phyloP scores from a whole-genome alignment of 2,329 filamentous ascomycete genomes.

The Colletotrichum eleusines region DNA sequence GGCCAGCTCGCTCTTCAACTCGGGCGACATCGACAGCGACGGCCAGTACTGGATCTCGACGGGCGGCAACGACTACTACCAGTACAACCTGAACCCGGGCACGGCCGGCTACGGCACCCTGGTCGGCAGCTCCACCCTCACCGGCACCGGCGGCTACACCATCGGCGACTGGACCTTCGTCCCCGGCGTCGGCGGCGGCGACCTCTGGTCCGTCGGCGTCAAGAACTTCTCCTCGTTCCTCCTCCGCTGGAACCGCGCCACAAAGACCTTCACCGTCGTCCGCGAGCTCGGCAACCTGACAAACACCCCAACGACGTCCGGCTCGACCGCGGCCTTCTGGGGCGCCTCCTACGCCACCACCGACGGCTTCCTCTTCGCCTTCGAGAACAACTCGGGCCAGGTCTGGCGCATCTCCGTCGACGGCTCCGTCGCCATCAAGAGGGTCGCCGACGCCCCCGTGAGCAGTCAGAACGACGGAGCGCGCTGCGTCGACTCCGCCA shows the following conservation, averaged over 20 bases:
- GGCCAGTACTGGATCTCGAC: slow-evolving; percentile 42
- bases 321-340: slow-evolving; percentile 19
- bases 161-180: slow-evolving; percentile 45
- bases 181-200: slow-evolving; percentile 34
- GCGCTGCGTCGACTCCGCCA: slow-evolving; percentile 31
- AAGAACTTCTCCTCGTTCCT: slow-evolving; percentile 22
- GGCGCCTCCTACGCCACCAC: slow-evolving; percentile 43
- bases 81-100: slow-evolving; percentile 43
- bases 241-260: slow-evolving; percentile 38
- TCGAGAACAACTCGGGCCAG: slow-evolving; percentile 44
- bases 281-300: slow-evolving; percentile 39
- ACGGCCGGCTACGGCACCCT: slow-evolving; percentile 40
- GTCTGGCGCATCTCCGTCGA: slow-evolving; percentile 44
- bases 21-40: slow-evolving; percentile 45
- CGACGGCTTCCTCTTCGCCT: slow-evolving; percentile 42
- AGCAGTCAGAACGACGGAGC: slow-evolving; percentile 36
- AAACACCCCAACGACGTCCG: slow-evolving; percentile 5
- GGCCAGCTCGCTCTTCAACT: slow-evolving; percentile 35
- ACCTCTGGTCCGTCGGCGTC: slow-evolving; percentile 43
- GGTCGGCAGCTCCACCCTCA: slow-evolving; percentile 15
- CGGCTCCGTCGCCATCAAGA: not conserved
- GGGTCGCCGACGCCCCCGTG: not conserved
- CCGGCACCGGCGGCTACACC: slow-evolving; percentile 5
- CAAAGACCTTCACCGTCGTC: slow-evolving; percentile 23
- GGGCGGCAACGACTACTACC: slow-evolving; percentile 37